Evolutionary conservation across 2,329 filamentous ascomycete species (phyloP), one percentile per base, ranked within the genome.

Genomic region (Fusarium buharicum): DNA sequence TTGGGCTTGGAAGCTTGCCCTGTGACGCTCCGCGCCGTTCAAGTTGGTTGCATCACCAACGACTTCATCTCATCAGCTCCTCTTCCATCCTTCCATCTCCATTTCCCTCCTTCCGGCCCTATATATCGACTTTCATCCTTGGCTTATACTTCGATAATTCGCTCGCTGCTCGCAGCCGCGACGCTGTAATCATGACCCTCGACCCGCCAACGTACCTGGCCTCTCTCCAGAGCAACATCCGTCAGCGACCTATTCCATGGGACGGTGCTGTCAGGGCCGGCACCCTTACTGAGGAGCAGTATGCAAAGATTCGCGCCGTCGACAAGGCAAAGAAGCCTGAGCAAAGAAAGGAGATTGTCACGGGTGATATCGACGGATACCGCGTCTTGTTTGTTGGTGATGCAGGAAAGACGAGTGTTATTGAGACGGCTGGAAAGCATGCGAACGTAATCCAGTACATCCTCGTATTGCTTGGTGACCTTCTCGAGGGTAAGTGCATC

Each of bases 201-300:
- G 93, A 97, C 75, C 90, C 92, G 69, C 93, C 93, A 57, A 91
- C 91, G 57, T 97, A 97, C 78, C 87, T 87, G 55, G 80, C 81
- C 74, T 94, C 92, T 69, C 85, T 97, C 69, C 93, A 97, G 82
- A 96, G 92, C 86, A 98, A 98, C 83, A 97, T 98, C 76, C 92
- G 95, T 74, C 90, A 92, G 74, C 88, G 95, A 69, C 93, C 93
- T 66, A 97, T 99, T 79, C 93, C 94, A 55, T 99, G 95, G 95
- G 94, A 98, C 78, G 94, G 94, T 72, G 93, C 94, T 72, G 92
- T 96, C 68, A 88, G 95, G 77, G 92, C 92, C 70, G 92, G 93
- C 77, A 95, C 92, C 73, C 91, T 99, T 78, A 96, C 91, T 55
- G 94, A 98, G 69, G 89, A 91, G 69, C 94, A 99, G 78, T 86